phyloP scores from a whole-genome alignment of 371 early-diverging fungal genomes.

The Rhizopus stolonifer region DNA sequence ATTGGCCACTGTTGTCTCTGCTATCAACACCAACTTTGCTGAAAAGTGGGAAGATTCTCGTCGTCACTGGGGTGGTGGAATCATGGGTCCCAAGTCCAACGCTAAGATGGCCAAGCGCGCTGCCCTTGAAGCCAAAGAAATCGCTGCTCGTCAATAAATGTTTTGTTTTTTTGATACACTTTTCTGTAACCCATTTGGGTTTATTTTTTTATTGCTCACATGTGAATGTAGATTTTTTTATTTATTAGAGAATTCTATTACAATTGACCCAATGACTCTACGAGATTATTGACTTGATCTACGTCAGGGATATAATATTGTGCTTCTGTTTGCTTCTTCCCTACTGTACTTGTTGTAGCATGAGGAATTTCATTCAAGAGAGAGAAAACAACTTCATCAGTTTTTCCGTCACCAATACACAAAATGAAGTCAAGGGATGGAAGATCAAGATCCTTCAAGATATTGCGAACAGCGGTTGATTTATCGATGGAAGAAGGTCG shows the following conservation, averaged over 20 bases:
- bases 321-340: slow-evolving; percentile 95
- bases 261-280: slow-evolving; percentile 46
- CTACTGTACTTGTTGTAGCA: slow-evolving; percentile 87
- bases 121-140: slow-evolving; percentile 68
- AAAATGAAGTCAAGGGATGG: slow-evolving; percentile 69
- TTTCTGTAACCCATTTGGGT: neutral
- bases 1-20: slow-evolving; percentile 84
- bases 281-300: slow-evolving; percentile 59
- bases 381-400: slow-evolving; percentile 72
- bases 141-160: slow-evolving; percentile 55
- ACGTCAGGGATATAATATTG: slow-evolving; percentile 78
- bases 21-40: slow-evolving; percentile 91
- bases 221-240: too few species aligned
- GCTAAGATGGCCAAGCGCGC: slow-evolving; percentile 80
- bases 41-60: slow-evolving; percentile 93
- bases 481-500: slow-evolving; percentile 92
- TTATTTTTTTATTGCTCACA: neutral
- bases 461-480: slow-evolving; percentile 82
- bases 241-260: neutral
- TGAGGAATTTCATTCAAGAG: slow-evolving; percentile 63
- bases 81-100: slow-evolving; percentile 93
- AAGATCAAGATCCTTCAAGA: slow-evolving; percentile 72
- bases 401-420: slow-evolving; percentile 91
- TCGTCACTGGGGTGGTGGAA: slow-evolving; percentile 95
- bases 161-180: too few species aligned